Evolutionary conservation across 371 early-diverging fungal species (phyloP), one percentile per base, ranked within the genome.

Genomic region (Mucor circinelloides): DNA sequence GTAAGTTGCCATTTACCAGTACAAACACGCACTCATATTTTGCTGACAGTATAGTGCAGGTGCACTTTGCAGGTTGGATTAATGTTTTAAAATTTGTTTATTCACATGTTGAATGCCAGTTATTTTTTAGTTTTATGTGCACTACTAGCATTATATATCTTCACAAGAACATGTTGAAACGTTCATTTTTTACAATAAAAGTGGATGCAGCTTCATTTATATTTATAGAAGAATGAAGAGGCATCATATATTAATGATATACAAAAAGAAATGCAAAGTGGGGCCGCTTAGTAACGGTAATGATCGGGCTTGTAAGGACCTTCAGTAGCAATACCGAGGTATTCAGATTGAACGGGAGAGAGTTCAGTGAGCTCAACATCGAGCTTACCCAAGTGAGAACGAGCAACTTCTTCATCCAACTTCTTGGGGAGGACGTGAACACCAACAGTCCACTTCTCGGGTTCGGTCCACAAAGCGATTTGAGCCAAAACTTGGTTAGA

Each of bases 371-470:
- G 87, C 83, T 97, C 94, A 84, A 98, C 96, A 76, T 94, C 97
- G 73, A 99, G 90, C 88, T 97, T 94, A 78, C 85, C 89, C 72
- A 99, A 89, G 85, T 99, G 99, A 73, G 96, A 94, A 71, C 91
- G 88, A 64, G 99, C 99, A 71, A 99, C 98, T 87, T 99, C 98
- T 85, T 98, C 99, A 82, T 99, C 99, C 73, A 99, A 90, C 82
- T 95, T 90, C 95, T 98, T 99, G 90, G 99, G 99, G 73, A 99
- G 89, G 78, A 98, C 90, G 85, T 99, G 97, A 68, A 98, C 99
- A 83, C 99, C 98, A 68, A 97, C 85, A 62, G 95, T 90, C 91
- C 93, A 98, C 68, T 89, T 78, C 25, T 78, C 85, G 66, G 86
- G 83, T 81, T 96, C 92, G 70, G 95, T 97, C 98, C 98, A 99